Evolutionary conservation across 2,329 filamentous ascomycete genomes (phyloP), one percentile per base, ranked within the genome.

Genomic region (Colletotrichum agaves): DNA sequence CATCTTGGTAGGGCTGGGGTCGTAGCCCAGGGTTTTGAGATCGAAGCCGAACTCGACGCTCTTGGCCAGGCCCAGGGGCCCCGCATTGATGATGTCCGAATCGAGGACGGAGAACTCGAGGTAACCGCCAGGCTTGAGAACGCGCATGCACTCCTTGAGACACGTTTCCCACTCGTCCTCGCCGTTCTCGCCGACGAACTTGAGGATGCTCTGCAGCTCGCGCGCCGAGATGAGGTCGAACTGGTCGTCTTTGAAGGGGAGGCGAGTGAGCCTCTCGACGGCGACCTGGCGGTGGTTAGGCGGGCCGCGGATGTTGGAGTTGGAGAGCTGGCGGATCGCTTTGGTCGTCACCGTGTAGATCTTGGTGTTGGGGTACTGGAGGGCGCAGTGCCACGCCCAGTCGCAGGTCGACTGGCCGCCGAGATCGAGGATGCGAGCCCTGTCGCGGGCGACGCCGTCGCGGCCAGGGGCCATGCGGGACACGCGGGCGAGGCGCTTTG

Each of bases 331-430:
- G 41, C 88, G 87, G 71, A 91, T 85, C 8, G 89, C 81, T 78
- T 92, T 91, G 71, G 91, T 93, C 41, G 91, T 92, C 61, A 95
- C 93, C 0, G 95, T 98, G 81, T 94, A 97, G 61, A 98, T 88
- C 77, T 93, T 94, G 63, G 92, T 87, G 76, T 93, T 91, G 17
- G 93, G 93, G 78, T 94, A 96, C 77, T 95, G 91, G 55, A 92
- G 85, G 1, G 96, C 94, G 65, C 93, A 92, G 76, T 96, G 90
- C 96, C 96, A 99, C 21, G 93, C 95, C 96, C 96, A 99, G 78
- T 97, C 94, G 76, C 93, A 95, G 13, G 92, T 89, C 0, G 91
- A 86, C 75, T 95, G 90, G 49, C 94, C 94, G 55, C 93, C 94
- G 37, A 98, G 89, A 76, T 98, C 95, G 27, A 98, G 87, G 64